Evolutionary conservation across 148 eudicot genomes (phyloP), one percentile per base, ranked within the genome.

Genomic region (Chenopodium album): DNA sequence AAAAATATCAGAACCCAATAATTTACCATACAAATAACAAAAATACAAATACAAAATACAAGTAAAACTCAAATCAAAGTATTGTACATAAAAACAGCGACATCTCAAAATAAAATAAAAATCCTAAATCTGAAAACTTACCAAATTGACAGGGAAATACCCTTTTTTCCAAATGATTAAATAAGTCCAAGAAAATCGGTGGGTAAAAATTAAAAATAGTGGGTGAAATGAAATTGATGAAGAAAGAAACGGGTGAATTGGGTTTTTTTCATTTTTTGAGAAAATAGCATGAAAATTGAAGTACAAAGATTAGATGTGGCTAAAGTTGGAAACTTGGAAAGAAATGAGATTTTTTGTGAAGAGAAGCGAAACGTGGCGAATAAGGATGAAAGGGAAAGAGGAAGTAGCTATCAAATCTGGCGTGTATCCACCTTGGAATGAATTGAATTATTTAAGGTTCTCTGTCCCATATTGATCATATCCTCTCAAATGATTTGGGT

Each of bases 361-460:
- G 6, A 8, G 28, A 13, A 79, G 47, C 20, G 76, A 32, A 71
- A 64, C 86, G 86, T 84, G 86, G 83, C 84, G 29, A 71, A 66
- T 80, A 34, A 48, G 5, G 76, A 76, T 13, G 41, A 77, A 64
- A 46, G 3, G 13, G 50, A 23, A 3, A 31, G 17, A 14, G 48
- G 22, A 75, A 75, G 83, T 80, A 9, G 77, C 16, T 76, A 23
- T 77, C 79, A 46, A 32, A 78, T 75, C 82, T 85, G 82, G 81
- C 84, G 87, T 85, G 87, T 78, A 85, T 85, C 84, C 87, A 85
- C 75, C 70, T 81, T 28, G 77, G 84, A 84, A 77, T 60, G 83
- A 84, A 37, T 76, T 72, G 44, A 63, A 76, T 20, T 16, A 26
- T 78, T 67, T 28, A 16, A 69, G 74, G 7, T 52, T 50, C 28